Evolutionary conservation across 1,284 basidiomycete species (phyloP).

Genomic region (Ganoderma lucidum): DNA sequence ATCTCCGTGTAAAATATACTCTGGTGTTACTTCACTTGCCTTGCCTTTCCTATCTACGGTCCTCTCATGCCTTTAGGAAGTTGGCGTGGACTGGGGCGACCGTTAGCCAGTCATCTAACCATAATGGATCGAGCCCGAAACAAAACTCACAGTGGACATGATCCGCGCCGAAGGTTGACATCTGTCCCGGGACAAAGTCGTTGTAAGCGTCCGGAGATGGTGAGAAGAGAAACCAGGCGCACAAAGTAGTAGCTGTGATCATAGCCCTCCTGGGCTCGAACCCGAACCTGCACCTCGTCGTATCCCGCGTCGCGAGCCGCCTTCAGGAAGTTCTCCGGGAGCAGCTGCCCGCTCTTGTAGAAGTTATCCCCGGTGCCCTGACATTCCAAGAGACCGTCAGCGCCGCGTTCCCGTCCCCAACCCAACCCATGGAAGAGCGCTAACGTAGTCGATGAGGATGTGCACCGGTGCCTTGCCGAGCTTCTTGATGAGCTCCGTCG

Average conservation of each 20-base stretch:
- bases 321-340: slow-evolving; percentile 88
- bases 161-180: slow-evolving; percentile 71
- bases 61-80: slow-evolving; percentile 69
- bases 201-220: neutral
- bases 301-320: slow-evolving; percentile 80
- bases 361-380: slow-evolving; percentile 90
- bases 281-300: slow-evolving; percentile 78
- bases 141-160: slow-evolving; percentile 49
- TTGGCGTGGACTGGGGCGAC: slow-evolving; percentile 72
- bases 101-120: slow-evolving; percentile 14
- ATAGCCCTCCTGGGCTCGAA: slow-evolving; percentile 88
- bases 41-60: neutral
- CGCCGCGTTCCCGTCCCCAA: neutral
- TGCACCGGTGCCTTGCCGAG: slow-evolving; percentile 70
- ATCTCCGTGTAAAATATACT: slow-evolving; percentile 28
- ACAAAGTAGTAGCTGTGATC: slow-evolving; percentile 96
- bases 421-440: slow-evolving; percentile 33
- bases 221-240: slow-evolving; percentile 5
- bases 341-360: slow-evolving; percentile 85
- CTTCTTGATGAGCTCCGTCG: slow-evolving; percentile 82
- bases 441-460: slow-evolving; percentile 86
- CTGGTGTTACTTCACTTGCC: slow-evolving; percentile 15
- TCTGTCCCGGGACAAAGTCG: slow-evolving; percentile 44
- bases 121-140: neutral
- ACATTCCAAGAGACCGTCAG: slow-evolving; percentile 11